Evolutionary conservation across 768 basidiomycete species (phyloP).

Genomic region (Filobasidium wieringae): DNA sequence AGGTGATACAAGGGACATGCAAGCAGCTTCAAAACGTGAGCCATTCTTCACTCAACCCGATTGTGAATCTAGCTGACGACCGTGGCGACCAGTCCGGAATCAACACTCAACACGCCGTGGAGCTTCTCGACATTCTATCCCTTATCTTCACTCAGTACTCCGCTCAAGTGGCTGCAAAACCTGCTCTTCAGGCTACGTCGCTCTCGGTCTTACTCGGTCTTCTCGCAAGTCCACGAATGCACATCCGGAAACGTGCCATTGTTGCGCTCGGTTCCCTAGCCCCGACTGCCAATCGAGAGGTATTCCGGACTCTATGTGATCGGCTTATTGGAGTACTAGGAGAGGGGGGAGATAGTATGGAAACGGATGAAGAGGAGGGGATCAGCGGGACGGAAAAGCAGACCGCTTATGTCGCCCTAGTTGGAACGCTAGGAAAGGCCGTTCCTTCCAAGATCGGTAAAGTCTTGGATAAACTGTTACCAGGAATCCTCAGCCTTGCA

Average conservation of each 20-base stretch:
- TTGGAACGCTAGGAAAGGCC: constrained; percentile 1
- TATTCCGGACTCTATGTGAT: constrained; percentile 50
- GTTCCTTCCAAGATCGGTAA: constrained; percentile 3
- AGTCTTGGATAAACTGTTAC: constrained; percentile 3
- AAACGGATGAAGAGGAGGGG: constrained; percentile 4
- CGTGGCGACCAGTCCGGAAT: not conserved
- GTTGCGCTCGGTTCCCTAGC: constrained; percentile 72
- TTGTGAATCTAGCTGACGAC: too few species aligned
- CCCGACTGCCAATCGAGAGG: constrained; percentile 50
- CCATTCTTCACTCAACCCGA: too few species aligned
- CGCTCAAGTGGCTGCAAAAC: constrained; percentile 27
- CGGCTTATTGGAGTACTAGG: constrained; percentile 18
- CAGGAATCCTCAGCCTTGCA: constrained; percentile 3
- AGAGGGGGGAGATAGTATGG: constrained; percentile 26
- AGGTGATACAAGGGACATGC: constrained; percentile 74
- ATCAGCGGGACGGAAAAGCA: not conserved
- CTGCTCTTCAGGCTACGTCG: constrained; percentile 43
- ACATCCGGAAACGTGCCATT: constrained; percentile 73
- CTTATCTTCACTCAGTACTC: constrained; percentile 81
- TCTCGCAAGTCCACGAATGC: constrained; percentile 63
- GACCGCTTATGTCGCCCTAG: constrained; percentile 3
- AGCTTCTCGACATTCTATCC: constrained; percentile 49
- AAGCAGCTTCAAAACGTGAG: constrained; percentile 64
- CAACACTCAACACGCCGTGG: constrained; percentile 28
- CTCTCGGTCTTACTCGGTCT: constrained; percentile 50